phyloP scores from a whole-genome alignment of 1,284 basidiomycete genomes.

The Sphagnurus paluster region DNA sequence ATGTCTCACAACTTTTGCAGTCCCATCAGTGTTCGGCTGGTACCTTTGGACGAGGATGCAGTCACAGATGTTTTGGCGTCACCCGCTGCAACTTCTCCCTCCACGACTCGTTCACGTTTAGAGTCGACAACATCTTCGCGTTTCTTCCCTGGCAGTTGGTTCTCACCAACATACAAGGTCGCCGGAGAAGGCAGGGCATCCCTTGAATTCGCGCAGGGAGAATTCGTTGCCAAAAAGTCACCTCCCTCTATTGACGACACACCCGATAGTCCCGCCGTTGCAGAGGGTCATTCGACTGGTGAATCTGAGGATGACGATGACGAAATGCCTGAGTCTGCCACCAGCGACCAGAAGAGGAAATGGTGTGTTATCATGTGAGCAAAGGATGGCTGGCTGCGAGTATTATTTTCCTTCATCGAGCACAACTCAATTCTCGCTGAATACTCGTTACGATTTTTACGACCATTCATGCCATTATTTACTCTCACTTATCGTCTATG shows the following conservation, averaged over 20 bases:
- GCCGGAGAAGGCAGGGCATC: constrained; percentile 46
- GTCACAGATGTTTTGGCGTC: constrained; percentile 13
- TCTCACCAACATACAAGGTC: constrained; percentile 35
- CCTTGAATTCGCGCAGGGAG: constrained; percentile 50
- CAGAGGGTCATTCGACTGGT: constrained; percentile 10
- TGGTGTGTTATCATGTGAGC: constrained; percentile 36
- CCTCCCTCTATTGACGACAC: constrained; percentile 19
- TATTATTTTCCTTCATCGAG: too few relatives aligned
- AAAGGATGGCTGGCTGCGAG: too few relatives aligned
- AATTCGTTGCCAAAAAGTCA: constrained; percentile 39
- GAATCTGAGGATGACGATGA: constrained; percentile 15
- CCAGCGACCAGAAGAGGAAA: constrained; percentile 23
- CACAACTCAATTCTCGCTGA: neutral
- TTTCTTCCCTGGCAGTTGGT: constrained; percentile 60
- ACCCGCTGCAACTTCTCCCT: constrained; percentile 16
- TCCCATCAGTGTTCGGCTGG: constrained; percentile 16
- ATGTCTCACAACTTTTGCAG: constrained; percentile 11
- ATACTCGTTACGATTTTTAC: constrained; percentile 4
- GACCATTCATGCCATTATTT: constrained; percentile 14
- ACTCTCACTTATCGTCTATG: constrained; percentile 7
- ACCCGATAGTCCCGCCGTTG: constrained; percentile 19
- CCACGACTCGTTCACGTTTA: constrained; percentile 37
- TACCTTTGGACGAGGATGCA: constrained; percentile 14
- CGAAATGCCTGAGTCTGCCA: constrained; percentile 11
- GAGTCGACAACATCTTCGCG: constrained; percentile 55